Percentiles rank a stretch among this genome's conserved stretches.
These are phyloP conservation scores for Fusarium penzigii DNA, from an alignment of 2,329 filamentous ascomycete genomes.

Conservation along the genomic window DNA sequence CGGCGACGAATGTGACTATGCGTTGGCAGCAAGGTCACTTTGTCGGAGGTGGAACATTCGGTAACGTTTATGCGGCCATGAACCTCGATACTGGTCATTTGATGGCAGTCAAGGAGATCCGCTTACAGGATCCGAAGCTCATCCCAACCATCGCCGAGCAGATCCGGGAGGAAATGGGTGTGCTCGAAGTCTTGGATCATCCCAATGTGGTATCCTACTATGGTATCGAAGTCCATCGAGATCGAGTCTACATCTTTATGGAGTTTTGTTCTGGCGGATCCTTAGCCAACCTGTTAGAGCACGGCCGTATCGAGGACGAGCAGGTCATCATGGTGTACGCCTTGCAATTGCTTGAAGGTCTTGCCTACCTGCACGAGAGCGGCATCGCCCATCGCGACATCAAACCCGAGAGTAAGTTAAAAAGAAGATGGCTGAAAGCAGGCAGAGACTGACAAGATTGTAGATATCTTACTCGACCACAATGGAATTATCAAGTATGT, in stretches of 20 bases:
- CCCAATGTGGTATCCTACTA: constrained; percentile 98
- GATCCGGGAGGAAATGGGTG: constrained; percentile 96
- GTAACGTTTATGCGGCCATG: constrained; percentile 95
- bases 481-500: constrained; percentile 99
- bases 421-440: background rate
- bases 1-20: constrained; percentile 91
- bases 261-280: constrained; percentile 97
- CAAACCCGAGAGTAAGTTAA: constrained; percentile 84
- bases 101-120: constrained; percentile 99
- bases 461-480: constrained; percentile 93
- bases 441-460: constrained; percentile 15
- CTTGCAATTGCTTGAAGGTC: constrained; percentile 87
- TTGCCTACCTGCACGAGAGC: constrained; percentile 90
- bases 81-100: constrained; percentile 94
- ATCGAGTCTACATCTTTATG: constrained; percentile 99
- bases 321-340: constrained; percentile 97
- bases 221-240: constrained; percentile 95
- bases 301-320: constrained; percentile 96
- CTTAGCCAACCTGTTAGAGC: constrained; percentile 83
- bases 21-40: constrained; percentile 99
- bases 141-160: constrained; percentile 93
- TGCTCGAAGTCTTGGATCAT: constrained; percentile 92
- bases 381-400: constrained; percentile 95
- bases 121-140: constrained; percentile 91
- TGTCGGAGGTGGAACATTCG: constrained; percentile 94